Base-by-base conservation (phyloP, 768 basidiomycete species). In the Leccinum boreale region DNA sequence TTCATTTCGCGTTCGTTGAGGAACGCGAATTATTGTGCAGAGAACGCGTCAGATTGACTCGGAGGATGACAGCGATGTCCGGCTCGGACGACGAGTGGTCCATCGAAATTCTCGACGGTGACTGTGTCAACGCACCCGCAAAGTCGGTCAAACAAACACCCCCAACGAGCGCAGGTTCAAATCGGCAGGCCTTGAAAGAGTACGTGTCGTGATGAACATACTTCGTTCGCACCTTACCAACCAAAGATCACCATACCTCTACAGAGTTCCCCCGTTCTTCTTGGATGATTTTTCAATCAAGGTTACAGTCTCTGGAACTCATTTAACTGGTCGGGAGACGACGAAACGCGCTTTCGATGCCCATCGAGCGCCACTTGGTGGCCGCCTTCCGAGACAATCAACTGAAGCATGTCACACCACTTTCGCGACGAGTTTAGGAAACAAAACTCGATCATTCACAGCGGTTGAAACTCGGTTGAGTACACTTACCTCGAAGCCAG, bases 21-120 rank as follows among this genome's bases (percentile, higher is more conserved):
- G 12, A 11, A 29, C 19, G 31, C 17, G 12, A 11, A n/a, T 55
- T 23, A n/a, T 3, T 23, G 31, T 17, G 33, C 53, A 44, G 53
- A 42, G 14, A 11, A 29, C 56, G 60, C 50, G 56, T 55, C 53
- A 39, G 15, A 55, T 67, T 66, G 68, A 63, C 53, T 31, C 11
- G 3, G 31, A 39, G 39, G 53, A 24, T 55, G 10, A n/a, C 53
- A 12, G 26, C 45, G 31, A 47, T 51, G 23, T 60, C 71, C 58
- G 59, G 63, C 35, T 58, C 61, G 14, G 61, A 59, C 12, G 56
- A 69, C 23, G 71, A 74, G 42, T 71, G 65, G 62, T 72, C 71
- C 24, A 62, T 72, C 36, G 72, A 74, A 57, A 71, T 72, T 35
- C 33, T 67, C 42, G 71, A 73, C 8, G 71, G 59, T 23, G 56